Percentiles rank a stretch among this genome's conserved stretches.
phyloP scores from a whole-genome alignment of 805 yeast species.

The Saccharomycopsis guyanensis region DNA sequence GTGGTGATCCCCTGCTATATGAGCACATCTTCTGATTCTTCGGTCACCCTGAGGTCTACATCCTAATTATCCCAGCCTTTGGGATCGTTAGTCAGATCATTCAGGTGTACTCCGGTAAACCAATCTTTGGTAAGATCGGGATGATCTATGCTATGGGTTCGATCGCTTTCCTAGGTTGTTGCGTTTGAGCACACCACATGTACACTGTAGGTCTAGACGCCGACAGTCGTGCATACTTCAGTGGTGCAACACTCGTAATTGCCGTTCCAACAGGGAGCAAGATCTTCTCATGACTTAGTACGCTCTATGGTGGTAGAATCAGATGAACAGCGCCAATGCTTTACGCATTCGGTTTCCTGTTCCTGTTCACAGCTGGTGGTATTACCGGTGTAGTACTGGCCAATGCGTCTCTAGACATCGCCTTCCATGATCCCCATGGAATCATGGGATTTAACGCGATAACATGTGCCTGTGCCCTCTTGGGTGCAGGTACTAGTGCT shows the following conservation, averaged over 20 bases:
- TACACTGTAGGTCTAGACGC: conserved; percentile 26
- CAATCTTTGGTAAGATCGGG: conserved; percentile 21
- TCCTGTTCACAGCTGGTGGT: conserved; percentile 23
- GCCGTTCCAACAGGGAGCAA: conserved; percentile 20
- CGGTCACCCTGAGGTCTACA: conserved; percentile 10
- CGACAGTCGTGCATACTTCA: conserved; percentile 24
- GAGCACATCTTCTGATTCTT: conserved; percentile 14
- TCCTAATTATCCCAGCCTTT: conserved; percentile 22
- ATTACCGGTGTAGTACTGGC: conserved; percentile 22
- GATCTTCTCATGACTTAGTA: conserved; percentile 19
- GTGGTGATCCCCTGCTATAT: conserved; percentile 20
- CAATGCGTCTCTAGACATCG: conserved; percentile 22
- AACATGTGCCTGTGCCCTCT: too few species aligned
- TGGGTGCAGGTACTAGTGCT: too few species aligned
- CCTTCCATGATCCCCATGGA: conserved; percentile 23
- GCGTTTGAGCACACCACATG: conserved; percentile 26
- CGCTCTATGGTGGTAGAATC: conserved; percentile 19
- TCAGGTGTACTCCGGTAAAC: conserved; percentile 15
- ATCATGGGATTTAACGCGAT: too few species aligned
- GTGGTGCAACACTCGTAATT: conserved; percentile 22
- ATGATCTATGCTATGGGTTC: conserved; percentile 24
- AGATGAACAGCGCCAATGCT: conserved; percentile 20
- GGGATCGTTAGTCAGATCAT: conserved; percentile 22
- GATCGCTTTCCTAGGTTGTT: conserved; percentile 23
- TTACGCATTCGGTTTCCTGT: conserved; percentile 22